Base-by-base conservation (phyloP, 2,329 filamentous ascomycete species). In the Beauveria sp. region DNA sequence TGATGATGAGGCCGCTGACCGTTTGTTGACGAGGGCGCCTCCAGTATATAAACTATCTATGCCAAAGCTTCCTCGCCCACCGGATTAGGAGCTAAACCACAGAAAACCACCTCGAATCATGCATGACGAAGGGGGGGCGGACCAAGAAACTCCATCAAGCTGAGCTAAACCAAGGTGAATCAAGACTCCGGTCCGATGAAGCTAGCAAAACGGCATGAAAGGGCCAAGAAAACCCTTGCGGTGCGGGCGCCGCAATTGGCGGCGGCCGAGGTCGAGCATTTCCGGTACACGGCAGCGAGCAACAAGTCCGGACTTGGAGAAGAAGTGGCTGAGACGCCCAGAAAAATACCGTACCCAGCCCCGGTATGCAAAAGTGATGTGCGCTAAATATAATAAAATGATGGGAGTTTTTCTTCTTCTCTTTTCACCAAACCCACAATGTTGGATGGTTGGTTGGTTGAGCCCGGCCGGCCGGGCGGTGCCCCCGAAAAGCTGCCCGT, bases 61-160 rank as follows among this genome's bases (percentile, higher is more conserved):
- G 40, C 2, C 12, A n/a, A 37, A 52, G 34, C 37, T 34, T 44
- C 3, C 46, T 50, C 2, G 2, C 22, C n/a, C 22, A n/a, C 26
- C 48, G 18, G 26, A 34, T 28, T 16, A n/a, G 28, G 48, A 51
- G 48, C 48, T 34, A 5, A 20, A n/a, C 26, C 14, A 44, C 37
- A 41, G 0, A 28, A 18, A 48, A 48, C 20, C 9, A 24, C 26
- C 12, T 30, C 30, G 2, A 20, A 46, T 16, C 43, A 26, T 34
- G 55, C 30, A 57, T 57, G 44, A 48, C 44, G 55, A 57, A 57
- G 20, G 34, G 34, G 46, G 7, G 55, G 44, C 22, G 55, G 55
- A 34, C 28, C 37, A 37, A 37, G 40, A 46, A 47, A 51, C 34
- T 41, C 34, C 20, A 18, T 20, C 22, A 20, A 37, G 26, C 7